Base-by-base conservation (phyloP, 2,329 filamentous ascomycete genomes). In the Hirsutella rhossiliensis region DNA sequence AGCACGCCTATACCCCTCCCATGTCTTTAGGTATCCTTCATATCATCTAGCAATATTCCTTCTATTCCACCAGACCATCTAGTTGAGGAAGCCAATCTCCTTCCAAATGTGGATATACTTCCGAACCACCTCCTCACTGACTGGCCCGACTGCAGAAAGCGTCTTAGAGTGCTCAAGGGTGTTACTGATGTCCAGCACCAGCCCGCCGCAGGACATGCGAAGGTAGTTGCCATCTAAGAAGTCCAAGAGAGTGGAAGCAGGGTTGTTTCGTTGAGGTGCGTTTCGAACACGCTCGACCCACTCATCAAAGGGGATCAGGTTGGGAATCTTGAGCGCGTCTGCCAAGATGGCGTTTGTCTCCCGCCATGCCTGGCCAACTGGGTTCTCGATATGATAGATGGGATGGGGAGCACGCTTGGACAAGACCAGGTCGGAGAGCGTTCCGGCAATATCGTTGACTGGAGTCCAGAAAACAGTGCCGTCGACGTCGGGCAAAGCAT, bases 391-490 rank as follows among this genome's bases (percentile, higher is more conserved):
- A 13, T 54, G 53, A 18, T 55, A 55, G 32, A 54, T 41, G 3
- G 49, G 42, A 34, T 49, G 39, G 11, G 42, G 40, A 5, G 32
- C 18, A 12, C 31, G 34, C 13, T 30, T 11, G 3, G 23, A 19
- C 23, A 27, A 20, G 3, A 52, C 23, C 2, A 53, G 28, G 5
- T 55, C 52, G 8, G 34, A 40, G n/a, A 54, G 36, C 0, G 45
- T 40, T 6, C 18, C 38, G 1, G 53, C 52, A 5, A 46, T 42
- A 2, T 47, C 47, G 23, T 75, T 58, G 6, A 74, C 71, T 0
- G 71, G 67, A 0, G 56, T 61, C 72, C 72, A 76, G 7, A 49
- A 63, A 1, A 73, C 43, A 2, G 46, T 38, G 1, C 68, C 69
- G 0, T 58, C 41, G 3, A 73, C 48, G 19, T 65, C 58, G 0